Conservation (phyloP, 2,329 filamentous ascomycete genomes). For the Cladorrhinum sp. region DNA sequence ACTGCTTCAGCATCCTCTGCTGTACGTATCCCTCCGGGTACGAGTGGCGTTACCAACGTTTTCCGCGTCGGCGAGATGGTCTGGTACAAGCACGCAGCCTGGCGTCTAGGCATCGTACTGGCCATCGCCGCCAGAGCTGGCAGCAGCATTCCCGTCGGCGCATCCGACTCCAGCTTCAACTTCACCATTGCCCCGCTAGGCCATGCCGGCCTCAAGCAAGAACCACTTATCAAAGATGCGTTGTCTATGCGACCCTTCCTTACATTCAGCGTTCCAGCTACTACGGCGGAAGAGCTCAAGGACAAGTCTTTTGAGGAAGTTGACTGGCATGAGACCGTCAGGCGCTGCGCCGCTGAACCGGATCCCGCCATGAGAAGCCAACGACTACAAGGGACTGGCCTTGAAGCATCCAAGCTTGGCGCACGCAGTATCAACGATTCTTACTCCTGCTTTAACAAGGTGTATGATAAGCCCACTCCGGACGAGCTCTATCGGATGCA, state of each 20-base stretch:
- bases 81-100: slow-evolving; percentile 35
- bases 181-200: slow-evolving; percentile 34
- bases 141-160: slow-evolving; percentile 1
- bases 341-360: slow-evolving; percentile 20
- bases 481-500: slow-evolving; percentile 18
- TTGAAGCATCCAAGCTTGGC: slow-evolving; percentile 39
- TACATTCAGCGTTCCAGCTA: slow-evolving; percentile 36
- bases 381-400: slow-evolving; percentile 28
- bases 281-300: slow-evolving; percentile 26
- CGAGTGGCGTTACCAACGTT: slow-evolving; percentile 25
- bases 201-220: slow-evolving; percentile 25
- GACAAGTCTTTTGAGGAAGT: slow-evolving; percentile 30
- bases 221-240: slow-evolving; percentile 25
- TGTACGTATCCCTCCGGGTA: slow-evolving; percentile 17
- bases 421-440: slow-evolving; percentile 36
- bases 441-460: slow-evolving; percentile 34
- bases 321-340: slow-evolving; percentile 30
- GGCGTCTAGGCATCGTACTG: slow-evolving; percentile 36
- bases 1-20: slow-evolving; percentile 1
- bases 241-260: slow-evolving; percentile 37
- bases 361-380: slow-evolving; percentile 14
- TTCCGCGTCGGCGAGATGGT: slow-evolving; percentile 37
- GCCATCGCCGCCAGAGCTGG: slow-evolving; percentile 21
- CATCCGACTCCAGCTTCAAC: slow-evolving; percentile 19
- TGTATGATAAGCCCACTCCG: slow-evolving; percentile 20